Evolutionary conservation across 306 rosid species (phyloP).

Genomic region (Prunus dulcis): DNA sequence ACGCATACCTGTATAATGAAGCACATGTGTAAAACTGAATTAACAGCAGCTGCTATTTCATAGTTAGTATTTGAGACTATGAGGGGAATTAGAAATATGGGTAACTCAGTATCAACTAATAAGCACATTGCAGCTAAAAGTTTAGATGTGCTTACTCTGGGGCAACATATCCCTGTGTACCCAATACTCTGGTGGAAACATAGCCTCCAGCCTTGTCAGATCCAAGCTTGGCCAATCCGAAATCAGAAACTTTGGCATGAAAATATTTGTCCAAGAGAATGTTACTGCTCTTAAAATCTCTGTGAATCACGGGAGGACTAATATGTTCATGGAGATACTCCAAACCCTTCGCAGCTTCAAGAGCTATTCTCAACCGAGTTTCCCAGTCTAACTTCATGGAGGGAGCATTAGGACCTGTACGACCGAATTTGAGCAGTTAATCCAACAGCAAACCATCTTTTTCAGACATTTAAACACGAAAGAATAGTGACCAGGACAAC

Average conservation of each 20-base stretch:
- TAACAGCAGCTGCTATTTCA: background rate
- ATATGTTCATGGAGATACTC: conserved; percentile 96
- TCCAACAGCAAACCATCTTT: background rate
- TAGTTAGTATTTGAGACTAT: background rate
- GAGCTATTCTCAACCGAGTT: conserved; percentile 80
- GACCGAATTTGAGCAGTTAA: conserved; percentile 1
- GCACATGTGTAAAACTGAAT: background rate
- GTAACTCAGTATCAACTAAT: background rate
- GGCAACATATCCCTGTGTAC: conserved; percentile 92
- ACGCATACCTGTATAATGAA: conserved; percentile 71
- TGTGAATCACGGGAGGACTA: conserved; percentile 85
- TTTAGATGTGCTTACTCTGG: conserved; percentile 64
- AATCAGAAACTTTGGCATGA: conserved; percentile 95
- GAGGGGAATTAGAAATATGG: background rate
- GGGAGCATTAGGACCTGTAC: conserved; percentile 48
- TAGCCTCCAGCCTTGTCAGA: conserved; percentile 92
- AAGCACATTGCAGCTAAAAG: conserved; percentile 14
- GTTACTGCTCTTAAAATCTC: conserved; percentile 98
- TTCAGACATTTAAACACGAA: background rate
- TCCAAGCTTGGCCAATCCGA: conserved; percentile 91
- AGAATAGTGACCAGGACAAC: background rate
- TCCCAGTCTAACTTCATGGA: conserved; percentile 75
- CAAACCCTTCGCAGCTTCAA: conserved; percentile 92
- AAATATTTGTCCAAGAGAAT: conserved; percentile 72
- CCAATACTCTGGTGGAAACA: conserved; percentile 90